A percentile compares a stretch with the other conserved stretches of the same genome.
Conservation (phyloP, 139 green algal species). For the Choricystis sp. region DNA sequence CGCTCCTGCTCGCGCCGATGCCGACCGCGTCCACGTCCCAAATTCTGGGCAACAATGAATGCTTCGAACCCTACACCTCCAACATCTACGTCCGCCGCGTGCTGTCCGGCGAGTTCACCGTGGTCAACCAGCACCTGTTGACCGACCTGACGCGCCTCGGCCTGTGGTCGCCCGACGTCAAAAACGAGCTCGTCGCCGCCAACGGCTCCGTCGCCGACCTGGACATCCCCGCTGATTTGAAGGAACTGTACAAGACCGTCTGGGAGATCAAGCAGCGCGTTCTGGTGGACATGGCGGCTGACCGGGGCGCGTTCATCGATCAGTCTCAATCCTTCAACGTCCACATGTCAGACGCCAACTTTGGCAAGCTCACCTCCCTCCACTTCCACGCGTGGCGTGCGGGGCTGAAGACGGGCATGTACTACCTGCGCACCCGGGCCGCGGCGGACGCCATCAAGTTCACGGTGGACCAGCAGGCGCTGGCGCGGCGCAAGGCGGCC, state of each 20-base stretch:
- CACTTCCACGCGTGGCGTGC: slow-evolving; percentile 97
- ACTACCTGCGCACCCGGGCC: slow-evolving; percentile 86
- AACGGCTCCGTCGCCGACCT: slow-evolving; percentile 56
- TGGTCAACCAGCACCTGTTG: slow-evolving; percentile 96
- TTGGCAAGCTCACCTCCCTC: slow-evolving; percentile 96
- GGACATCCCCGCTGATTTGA: slow-evolving; percentile 78
- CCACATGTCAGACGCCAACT: slow-evolving; percentile 97
- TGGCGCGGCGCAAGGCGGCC: slow-evolving; percentile 19
- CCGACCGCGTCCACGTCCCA: slow-evolving; percentile 86
- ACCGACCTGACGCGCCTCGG: slow-evolving; percentile 75
- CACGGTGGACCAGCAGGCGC: slow-evolving; percentile 78
- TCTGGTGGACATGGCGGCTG: slow-evolving; percentile 97
- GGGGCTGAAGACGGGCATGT: slow-evolving; percentile 82
- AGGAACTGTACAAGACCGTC: slow-evolving; percentile 96
- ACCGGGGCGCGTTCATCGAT: slow-evolving; percentile 95
- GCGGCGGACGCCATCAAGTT: slow-evolving; percentile 99
- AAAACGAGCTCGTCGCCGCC: slow-evolving; percentile 86
- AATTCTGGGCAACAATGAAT: slow-evolving; percentile 96
- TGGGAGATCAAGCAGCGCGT: slow-evolving; percentile 97
- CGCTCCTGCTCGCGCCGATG: slow-evolving; percentile 93
- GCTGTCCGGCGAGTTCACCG: slow-evolving; percentile 78
- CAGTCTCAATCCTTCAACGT: slow-evolving; percentile 97
- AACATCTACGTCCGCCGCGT: slow-evolving; percentile 98
- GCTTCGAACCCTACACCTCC: slow-evolving; percentile 95
- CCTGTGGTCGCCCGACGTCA: slow-evolving; percentile 77